Evolutionary conservation across 768 basidiomycete species (phyloP).

Genomic region (Trichaptum fuscoviolaceum): DNA sequence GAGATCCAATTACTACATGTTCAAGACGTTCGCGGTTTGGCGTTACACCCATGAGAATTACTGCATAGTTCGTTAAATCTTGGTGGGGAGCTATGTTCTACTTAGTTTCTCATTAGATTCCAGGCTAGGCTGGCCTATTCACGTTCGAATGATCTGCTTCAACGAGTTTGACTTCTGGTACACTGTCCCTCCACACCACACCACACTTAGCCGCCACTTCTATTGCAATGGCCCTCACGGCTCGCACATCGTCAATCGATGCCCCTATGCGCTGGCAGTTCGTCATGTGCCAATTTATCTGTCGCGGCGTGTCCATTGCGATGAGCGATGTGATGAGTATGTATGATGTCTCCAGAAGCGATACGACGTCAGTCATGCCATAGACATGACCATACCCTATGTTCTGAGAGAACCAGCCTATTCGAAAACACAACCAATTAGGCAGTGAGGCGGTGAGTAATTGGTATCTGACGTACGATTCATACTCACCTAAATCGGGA

Average conservation of each 20-base stretch:
- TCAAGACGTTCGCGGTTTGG: no score
- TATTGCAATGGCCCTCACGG: slow-evolving; percentile 52
- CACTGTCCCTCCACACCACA: slow-evolving; percentile 43
- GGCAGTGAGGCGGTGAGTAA: not conserved
- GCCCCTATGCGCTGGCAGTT: slow-evolving; percentile 54
- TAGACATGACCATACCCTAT: slow-evolving; percentile 58
- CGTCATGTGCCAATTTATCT: slow-evolving; percentile 59
- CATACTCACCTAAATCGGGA: slow-evolving; percentile 53
- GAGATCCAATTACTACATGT: no score
- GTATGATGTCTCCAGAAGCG: slow-evolving; percentile 53
- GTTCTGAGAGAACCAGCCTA: slow-evolving; percentile 50
- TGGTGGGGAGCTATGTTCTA: no score
- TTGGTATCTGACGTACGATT: not conserved
- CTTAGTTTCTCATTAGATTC: no score
- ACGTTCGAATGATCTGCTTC: no score
- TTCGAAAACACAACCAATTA: not conserved
- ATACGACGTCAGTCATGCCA: slow-evolving; percentile 40
- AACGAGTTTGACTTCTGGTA: slow-evolving; percentile 35
- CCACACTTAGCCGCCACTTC: slow-evolving; percentile 43
- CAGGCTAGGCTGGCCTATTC: no score
- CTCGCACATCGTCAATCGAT: slow-evolving; percentile 43
- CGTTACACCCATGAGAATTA: no score
- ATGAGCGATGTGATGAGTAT: slow-evolving; percentile 58
- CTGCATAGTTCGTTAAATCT: no score
- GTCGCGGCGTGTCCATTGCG: slow-evolving; percentile 54